Evolutionary conservation across 441 rosid genomes (phyloP), one percentile per base, ranked within the genome.

Genomic region (Syzygium malaccense): DNA sequence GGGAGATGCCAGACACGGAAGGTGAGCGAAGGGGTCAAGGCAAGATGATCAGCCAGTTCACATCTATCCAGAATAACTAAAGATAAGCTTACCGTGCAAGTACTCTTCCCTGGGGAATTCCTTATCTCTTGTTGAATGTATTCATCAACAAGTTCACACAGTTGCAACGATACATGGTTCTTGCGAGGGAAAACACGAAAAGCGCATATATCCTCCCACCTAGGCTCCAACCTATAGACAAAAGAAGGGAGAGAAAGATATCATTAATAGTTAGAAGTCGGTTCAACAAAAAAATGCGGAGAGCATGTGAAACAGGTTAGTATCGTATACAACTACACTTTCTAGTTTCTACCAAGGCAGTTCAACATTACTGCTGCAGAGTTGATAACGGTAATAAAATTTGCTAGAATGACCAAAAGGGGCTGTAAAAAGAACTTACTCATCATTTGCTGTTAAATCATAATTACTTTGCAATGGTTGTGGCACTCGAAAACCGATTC

Each of bases 401-500:
- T 71, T 37, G 83, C 48, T 88, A 56, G 87, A 54, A 25, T 58
- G 53, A 20, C 68, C 53, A 15, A 64, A 62, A 75, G 55, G 33
- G 32, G 79, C 26, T 37, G 51, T 45, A 55, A 32, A 87, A 89
- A 91, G 71, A 89, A 93, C 95, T 92, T 93, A 96, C 99, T 92
- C 88, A 71, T 92, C 92, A 89, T 93, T 91, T 87, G 93, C 90
- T 71, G 88, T 90, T 87, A 94, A 90, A 91, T 96, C 98, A 55
- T 92, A 91, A 90, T 93, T 93, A 90, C 95, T 91, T 87, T 95
- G 93, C 89, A 98, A 90, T 83, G 92, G 91, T 86, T 95, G 98
- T 54, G 99, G 99, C 49, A 97, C 96, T 91, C 99, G 98, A 92
- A 97, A 98, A 86, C 95, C 99, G 87, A 95, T 93, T 91, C 99